Percentiles rank a stretch among this genome's conserved stretches.
Conservation (phyloP, 164 flowering plant species). For the Litsea cubeba region DNA sequence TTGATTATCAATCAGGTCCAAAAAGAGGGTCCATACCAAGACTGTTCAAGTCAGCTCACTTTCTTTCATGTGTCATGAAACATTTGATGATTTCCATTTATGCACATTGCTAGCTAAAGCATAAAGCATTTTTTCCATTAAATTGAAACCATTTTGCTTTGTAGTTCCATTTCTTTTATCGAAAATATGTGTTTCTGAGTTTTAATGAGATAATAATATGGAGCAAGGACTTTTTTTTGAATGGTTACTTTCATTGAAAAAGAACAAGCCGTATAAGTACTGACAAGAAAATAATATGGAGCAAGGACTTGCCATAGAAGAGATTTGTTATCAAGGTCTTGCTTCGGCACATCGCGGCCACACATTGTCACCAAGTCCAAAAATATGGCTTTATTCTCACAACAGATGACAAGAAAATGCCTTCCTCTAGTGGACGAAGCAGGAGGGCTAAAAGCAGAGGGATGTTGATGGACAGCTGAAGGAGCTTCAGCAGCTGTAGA, state of each 20-base stretch:
- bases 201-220: neutral
- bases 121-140: neutral
- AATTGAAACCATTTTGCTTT: neutral
- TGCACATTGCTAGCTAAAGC: neutral
- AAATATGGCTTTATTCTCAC: slow-evolving; percentile 96
- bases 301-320: slow-evolving; percentile 70
- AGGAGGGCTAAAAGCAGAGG: slow-evolving; percentile 68
- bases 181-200: neutral
- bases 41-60: neutral
- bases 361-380: slow-evolving; percentile 98
- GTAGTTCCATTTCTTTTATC: neutral
- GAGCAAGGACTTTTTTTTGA: slow-evolving; percentile 11
- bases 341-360: slow-evolving; percentile 98
- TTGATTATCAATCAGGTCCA: too few relatives aligned
- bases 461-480: slow-evolving; percentile 62
- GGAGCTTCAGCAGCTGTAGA: slow-evolving; percentile 97
- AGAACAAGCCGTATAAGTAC: too few relatives aligned
- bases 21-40: too few relatives aligned
- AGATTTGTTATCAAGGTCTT: slow-evolving; percentile 88
- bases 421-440: slow-evolving; percentile 94
- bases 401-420: slow-evolving; percentile 96
- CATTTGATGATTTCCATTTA: neutral
- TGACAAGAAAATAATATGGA: neutral
- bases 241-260: too few relatives aligned
- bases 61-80: neutral